phyloP scores from a whole-genome alignment of 257 asterid genomes.

The Orobanche coerulescens region DNA sequence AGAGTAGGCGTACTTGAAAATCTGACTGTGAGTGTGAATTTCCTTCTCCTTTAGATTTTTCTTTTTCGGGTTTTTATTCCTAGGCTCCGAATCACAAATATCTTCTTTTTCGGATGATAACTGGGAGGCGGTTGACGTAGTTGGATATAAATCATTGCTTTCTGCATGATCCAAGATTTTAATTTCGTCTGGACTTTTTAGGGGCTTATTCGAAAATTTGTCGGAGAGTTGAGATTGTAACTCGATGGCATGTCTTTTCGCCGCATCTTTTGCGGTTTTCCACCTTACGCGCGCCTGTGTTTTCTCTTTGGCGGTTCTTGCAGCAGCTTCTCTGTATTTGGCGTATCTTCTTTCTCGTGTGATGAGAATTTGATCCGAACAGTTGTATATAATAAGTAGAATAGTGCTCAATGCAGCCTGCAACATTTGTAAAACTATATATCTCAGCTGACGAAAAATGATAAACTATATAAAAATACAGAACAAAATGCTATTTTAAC shows the following conservation, averaged over 20 bases:
- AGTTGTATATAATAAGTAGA: constrained; percentile 75
- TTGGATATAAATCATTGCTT: constrained; percentile 2
- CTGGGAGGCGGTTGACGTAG: constrained; percentile 13
- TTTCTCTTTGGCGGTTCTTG: constrained; percentile 66
- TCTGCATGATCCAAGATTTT: constrained; percentile 30
- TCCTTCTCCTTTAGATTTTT: constrained; percentile 33
- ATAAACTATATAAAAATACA: background rate
- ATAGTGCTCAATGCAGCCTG: constrained; percentile 84
- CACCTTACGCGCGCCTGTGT: constrained; percentile 78
- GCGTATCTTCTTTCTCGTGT: constrained; percentile 79
- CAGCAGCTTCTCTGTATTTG: constrained; percentile 90
- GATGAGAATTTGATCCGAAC: constrained; percentile 81
- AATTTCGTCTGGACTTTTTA: constrained; percentile 30
- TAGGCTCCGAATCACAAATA: constrained; percentile 19
- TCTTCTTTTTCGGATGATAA: constrained; percentile 22
- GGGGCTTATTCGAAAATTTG: constrained; percentile 46
- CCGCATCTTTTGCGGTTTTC: constrained; percentile 86
- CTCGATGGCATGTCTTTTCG: constrained; percentile 60
- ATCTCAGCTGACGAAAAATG: background rate
- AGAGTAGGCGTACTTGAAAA: constrained; percentile 52
- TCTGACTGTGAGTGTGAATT: constrained; percentile 46
- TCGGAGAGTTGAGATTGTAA: constrained; percentile 68
- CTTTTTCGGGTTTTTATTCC: constrained; percentile 23
- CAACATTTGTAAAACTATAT: constrained; percentile 10
- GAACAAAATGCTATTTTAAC: background rate